A percentile compares a stretch with the other conserved stretches of the same genome.
Conservation (phyloP, 192 early-diverging fungal genomes). For the Backusella psychrophila region DNA sequence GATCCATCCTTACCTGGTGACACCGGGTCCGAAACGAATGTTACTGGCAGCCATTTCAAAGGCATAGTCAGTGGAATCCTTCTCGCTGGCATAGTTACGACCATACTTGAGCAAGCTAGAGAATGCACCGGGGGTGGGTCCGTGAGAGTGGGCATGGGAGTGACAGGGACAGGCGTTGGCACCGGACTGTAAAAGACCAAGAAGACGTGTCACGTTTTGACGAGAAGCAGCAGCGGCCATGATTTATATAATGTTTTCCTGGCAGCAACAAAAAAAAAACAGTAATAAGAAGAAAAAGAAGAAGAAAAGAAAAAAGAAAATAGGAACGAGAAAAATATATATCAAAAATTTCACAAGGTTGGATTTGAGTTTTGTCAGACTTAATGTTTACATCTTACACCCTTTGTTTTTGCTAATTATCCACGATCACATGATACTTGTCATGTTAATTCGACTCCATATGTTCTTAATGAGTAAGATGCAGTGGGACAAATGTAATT, state of each 20-base stretch:
- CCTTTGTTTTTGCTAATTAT: background rate
- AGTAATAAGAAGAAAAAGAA: constrained; percentile 14
- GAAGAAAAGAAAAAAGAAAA: constrained; percentile 2
- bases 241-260: background rate
- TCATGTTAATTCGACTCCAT: background rate
- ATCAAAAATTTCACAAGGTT: background rate
- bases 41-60: constrained; percentile 89
- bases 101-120: constrained; percentile 31
- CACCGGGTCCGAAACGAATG: constrained; percentile 83
- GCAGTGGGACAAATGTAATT: background rate
- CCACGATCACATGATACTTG: constrained; percentile 11
- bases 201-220: constrained; percentile 29
- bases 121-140: constrained; percentile 19
- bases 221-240: constrained; percentile 39
- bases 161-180: constrained; percentile 37
- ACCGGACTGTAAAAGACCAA: constrained; percentile 25
- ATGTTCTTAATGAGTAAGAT: background rate
- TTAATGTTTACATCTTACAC: background rate
- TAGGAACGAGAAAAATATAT: background rate
- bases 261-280: constrained; percentile 2
- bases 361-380: background rate
- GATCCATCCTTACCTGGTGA: constrained; percentile 49
- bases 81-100: constrained; percentile 34
- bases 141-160: constrained; percentile 32
- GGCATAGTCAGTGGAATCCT: constrained; percentile 58